Evolutionary conservation across 2,329 filamentous ascomycete genomes (phyloP).

Genomic region (Colletotrichum cordylinicola): DNA sequence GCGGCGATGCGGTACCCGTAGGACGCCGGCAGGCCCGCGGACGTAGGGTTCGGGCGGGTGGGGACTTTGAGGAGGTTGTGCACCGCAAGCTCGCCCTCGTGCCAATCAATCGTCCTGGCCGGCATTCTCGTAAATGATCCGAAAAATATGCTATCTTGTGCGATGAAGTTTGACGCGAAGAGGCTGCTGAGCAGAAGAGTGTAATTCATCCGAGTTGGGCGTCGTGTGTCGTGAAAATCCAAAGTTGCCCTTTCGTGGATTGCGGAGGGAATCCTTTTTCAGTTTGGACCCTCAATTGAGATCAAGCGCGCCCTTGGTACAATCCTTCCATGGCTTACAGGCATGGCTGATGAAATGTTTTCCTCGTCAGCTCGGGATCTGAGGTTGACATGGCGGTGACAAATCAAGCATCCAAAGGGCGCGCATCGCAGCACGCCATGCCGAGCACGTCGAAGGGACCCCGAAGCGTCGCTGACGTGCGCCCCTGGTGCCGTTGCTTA

Average conservation of each 20-base stretch:
- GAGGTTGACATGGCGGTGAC: background rate
- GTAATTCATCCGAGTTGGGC: slow-evolving; percentile 1
- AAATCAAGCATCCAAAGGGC: slow-evolving; percentile 13
- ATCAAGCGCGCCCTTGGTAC: background rate
- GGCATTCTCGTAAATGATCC: slow-evolving; percentile 28
- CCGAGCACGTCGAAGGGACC: background rate
- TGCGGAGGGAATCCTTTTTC: background rate
- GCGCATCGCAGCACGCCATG: background rate
- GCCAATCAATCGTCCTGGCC: slow-evolving; percentile 49
- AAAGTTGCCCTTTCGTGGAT: background rate
- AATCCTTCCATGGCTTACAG: background rate
- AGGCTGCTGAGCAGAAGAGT: background rate
- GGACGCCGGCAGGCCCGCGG: slow-evolving; percentile 64
- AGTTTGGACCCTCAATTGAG: background rate
- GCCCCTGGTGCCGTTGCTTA: background rate
- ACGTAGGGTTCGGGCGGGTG: slow-evolving; percentile 68
- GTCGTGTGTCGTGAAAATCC: background rate
- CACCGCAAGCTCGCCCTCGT: slow-evolving; percentile 71
- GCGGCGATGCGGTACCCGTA: slow-evolving; percentile 65
- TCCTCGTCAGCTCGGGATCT: background rate
- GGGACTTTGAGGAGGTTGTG: slow-evolving; percentile 67
- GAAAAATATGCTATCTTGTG: background rate
- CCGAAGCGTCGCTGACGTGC: background rate
- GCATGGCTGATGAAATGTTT: background rate
- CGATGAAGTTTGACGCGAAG: background rate